These are phyloP conservation scores for Cornus suecica DNA, from an alignment of 148 eudicot genomes.

Conservation along the genomic window DNA sequence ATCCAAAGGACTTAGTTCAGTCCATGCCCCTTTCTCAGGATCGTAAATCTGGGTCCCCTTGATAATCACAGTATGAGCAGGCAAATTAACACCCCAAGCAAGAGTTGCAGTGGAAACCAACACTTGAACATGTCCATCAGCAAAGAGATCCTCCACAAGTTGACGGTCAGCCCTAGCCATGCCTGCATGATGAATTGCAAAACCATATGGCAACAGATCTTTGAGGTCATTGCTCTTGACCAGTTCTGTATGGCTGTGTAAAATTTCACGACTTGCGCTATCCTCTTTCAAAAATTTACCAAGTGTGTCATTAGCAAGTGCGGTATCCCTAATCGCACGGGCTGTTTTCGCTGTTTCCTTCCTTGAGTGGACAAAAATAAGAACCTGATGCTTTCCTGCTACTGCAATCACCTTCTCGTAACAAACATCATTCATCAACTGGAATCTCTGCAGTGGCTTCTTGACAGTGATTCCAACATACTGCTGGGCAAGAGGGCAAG, in stretches of 20 bases:
- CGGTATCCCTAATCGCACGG: constrained; percentile 55
- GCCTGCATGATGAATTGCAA: constrained; percentile 69
- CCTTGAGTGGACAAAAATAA: constrained; percentile 66
- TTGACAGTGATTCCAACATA: constrained; percentile 63
- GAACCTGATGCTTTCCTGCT: constrained; percentile 65
- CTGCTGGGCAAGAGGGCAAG: constrained; percentile 74
- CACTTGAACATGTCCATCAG: constrained; percentile 60
- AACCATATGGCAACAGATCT: constrained; percentile 61
- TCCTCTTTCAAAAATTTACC: constrained; percentile 59
- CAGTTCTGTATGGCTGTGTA: constrained; percentile 46
- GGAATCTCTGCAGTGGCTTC: constrained; percentile 68
- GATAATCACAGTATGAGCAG: constrained; percentile 66
- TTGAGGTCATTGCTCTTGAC: constrained; percentile 66
- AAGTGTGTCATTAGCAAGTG: constrained; percentile 59
- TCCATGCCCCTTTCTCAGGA: constrained; percentile 75
- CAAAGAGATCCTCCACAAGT: constrained; percentile 59
- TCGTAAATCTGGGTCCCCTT: constrained; percentile 73
- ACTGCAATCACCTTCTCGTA: constrained; percentile 61
- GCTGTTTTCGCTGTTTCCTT: constrained; percentile 71
- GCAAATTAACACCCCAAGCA: constrained; percentile 72
- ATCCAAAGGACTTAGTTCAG: constrained; percentile 67
- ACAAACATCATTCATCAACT: constrained; percentile 67
- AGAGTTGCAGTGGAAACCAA: constrained; percentile 65
- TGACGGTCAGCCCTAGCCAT: constrained; percentile 65
- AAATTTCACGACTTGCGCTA: constrained; percentile 62